These are phyloP conservation scores for Neofusicoccum cordaticola DNA, from an alignment of 2,329 filamentous ascomycete genomes.

Conservation along the genomic window DNA sequence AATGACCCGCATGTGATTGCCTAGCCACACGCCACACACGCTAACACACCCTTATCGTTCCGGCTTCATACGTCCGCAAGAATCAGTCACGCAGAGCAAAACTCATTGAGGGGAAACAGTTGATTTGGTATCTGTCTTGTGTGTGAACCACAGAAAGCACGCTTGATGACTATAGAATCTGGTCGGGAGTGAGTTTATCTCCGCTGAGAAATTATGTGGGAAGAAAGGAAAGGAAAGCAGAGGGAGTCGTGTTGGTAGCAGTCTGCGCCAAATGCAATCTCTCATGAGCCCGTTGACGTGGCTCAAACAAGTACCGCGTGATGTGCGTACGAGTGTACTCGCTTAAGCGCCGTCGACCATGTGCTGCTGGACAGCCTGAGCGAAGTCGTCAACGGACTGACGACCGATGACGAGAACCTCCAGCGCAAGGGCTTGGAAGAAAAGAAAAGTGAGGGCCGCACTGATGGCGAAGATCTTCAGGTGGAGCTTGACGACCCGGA, in stretches of 20 bases:
- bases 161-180: not conserved
- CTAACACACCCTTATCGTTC: not conserved
- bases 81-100: not conserved
- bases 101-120: not conserved
- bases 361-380: not conserved
- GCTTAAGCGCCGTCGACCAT: not conserved
- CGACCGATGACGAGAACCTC: slow-evolving; percentile 38
- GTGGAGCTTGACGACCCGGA: slow-evolving; percentile 71
- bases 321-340: not conserved
- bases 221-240: not conserved
- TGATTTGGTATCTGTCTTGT: not conserved
- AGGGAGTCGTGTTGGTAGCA: not conserved
- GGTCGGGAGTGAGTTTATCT: not conserved
- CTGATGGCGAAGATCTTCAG: slow-evolving; percentile 65
- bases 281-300: not conserved
- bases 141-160: not conserved
- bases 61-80: not conserved
- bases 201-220: not conserved
- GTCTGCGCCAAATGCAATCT: not conserved
- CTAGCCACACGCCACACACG: slow-evolving; percentile 8
- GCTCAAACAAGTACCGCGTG: not conserved
- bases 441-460: slow-evolving; percentile 47
- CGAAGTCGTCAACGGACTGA: not conserved
- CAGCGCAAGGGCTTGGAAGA: slow-evolving; percentile 47
- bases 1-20: slow-evolving; percentile 12